phyloP scores from a whole-genome alignment of 768 basidiomycete genomes.

The Tulasnella sp. region DNA sequence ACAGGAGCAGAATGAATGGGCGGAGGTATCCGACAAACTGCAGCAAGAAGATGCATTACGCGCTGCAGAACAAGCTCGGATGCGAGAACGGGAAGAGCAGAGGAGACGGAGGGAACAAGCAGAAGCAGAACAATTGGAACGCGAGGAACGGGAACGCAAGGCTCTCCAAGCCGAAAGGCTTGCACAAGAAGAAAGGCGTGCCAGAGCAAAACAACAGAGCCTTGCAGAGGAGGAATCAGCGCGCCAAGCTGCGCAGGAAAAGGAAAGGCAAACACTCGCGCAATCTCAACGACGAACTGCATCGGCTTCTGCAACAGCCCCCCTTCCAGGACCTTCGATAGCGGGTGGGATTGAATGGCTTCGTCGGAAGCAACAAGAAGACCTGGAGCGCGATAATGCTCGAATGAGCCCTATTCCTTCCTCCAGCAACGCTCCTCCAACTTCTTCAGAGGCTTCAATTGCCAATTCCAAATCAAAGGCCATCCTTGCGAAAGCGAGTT shows the following conservation, averaged over 20 bases:
- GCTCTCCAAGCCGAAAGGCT: not conserved
- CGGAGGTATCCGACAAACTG: not conserved
- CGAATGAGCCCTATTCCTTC: not conserved
- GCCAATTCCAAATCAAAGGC: not conserved
- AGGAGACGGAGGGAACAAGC: not conserved
- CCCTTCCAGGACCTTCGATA: not conserved
- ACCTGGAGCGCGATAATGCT: not conserved
- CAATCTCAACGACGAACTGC: not conserved
- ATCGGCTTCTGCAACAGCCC: not conserved
- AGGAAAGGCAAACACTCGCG: not conserved
- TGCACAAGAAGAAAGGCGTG: not conserved
- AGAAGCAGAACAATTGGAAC: not conserved
- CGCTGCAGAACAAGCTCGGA: not conserved
- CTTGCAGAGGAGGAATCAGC: not conserved
- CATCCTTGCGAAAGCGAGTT: not conserved
- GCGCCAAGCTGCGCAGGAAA: not conserved
- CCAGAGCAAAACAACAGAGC: not conserved
- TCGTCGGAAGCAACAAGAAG: not conserved
- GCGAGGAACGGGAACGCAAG: not conserved
- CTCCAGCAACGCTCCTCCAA: not conserved
- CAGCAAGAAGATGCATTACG: not conserved
- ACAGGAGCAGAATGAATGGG: constrained; percentile 3
- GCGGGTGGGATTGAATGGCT: not conserved
- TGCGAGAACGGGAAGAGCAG: not conserved
- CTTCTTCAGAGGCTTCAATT: not conserved